Base-by-base conservation (phyloP, 202 grass and related monocot genomes). In the Brachypodium distachyon region DNA sequence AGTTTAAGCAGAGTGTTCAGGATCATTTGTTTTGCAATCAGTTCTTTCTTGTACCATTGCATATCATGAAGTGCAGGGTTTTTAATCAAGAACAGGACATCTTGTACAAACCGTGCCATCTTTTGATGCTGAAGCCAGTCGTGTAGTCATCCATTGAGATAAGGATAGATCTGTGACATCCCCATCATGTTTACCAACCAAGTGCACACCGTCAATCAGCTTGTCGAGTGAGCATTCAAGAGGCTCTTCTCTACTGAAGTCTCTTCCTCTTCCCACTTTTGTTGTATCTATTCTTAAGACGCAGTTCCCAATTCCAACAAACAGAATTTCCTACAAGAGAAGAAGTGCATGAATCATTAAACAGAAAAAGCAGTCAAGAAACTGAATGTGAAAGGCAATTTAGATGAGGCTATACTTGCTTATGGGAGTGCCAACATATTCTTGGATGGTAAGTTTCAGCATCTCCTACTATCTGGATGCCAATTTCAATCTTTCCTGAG, bases 351-450 rank as follows among this genome's bases (percentile, higher is more conserved):
- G 31, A 47, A 61, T 84, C 33, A 55, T 27, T 80, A 34, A 52
- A 32, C 18, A 73, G 40, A 72, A 31, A 65, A 58, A 42, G 52
- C 21, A 83, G 72, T 63, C 18, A 51, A 85, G 67, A 83, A 26
- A 73, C 39, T 10, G 27, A 49, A 79, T 59, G 46, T 12, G 9
- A 77, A 50, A 43, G 70, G n/a, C 18, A 3, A 51, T 29, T n/a
- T 64, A 54, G 65, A 78, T 72, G 29, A 81, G 64, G 29, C 55
- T 46, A 54, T 90, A 94, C 94, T 84, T 97, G 94, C 88, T 97
- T 97, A 82, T 97, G 94, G 51, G 94, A 94, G 76, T 97, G 88
- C 94, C 94, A 97, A 62, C 94, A 94, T 81, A 97, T 94, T 86
- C 84, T 88, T 38, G 94, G 94, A 88, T 97, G 94, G 75, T 86